Base-by-base conservation (phyloP, 768 basidiomycete genomes). In the Leccinellum rugosiceps region DNA sequence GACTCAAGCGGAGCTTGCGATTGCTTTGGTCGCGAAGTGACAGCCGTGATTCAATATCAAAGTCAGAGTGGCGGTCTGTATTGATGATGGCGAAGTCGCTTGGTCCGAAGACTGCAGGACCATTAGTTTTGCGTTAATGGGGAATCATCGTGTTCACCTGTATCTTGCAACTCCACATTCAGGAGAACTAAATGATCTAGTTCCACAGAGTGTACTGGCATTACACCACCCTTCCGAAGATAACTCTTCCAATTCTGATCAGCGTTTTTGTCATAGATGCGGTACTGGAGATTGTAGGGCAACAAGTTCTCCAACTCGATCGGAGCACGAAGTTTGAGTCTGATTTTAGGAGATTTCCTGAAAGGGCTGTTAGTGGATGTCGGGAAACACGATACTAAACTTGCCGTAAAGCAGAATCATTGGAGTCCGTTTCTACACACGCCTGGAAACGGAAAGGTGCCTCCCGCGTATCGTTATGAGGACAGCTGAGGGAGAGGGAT, bases 51-150 rank as follows among this genome's bases (percentile, higher is more conserved):
- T 95, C 97, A 54, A 85, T 79, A 58, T 88, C 90, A 61, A 94
- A 93, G 72, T 94, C 94, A 3, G 94, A 90, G 54, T 92, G 84
- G 28, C 86, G 87, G 68, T 97, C 94, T 15, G 92, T 92, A 67
- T 94, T 98, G 74, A 99, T 95, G 72, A 99, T 98, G 3, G 94
- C 89, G 64, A 97, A 99, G 57, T 98, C 95, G 69, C 94, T 96
- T 15, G 93, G 88, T 66, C 89, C 90, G 77, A 94, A 92, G 14
- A 85, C 94, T 96, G 63, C 4, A 53, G 43, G 30, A 31, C 25
- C 7, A 25, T 67, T 44, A 57, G 56, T 32, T 21, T 6, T 11
- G 25, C 19, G 23, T 55, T 21, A 32, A 30, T 19, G 52, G 35
- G 26, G 34, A 31, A 21, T 17, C 25, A 13, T 46, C 10, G n/a